Percentiles rank a stretch among this genome's conserved stretches.
These are phyloP conservation scores for Penicillium corylophilum DNA, from an alignment of 2,329 filamentous ascomycete species.

Conservation along the genomic window DNA sequence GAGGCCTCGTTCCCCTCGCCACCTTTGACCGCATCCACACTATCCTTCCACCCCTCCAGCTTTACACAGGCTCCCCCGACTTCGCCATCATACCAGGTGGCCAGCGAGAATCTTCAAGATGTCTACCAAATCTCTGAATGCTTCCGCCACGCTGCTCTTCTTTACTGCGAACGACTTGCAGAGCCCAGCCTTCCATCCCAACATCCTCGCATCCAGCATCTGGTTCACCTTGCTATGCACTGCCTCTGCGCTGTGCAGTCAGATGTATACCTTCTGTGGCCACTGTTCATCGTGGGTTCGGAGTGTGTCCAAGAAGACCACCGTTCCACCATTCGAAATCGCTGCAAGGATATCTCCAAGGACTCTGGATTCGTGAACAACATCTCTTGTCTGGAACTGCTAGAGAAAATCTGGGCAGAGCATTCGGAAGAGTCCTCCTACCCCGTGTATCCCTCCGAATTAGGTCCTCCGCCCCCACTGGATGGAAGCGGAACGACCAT, in stretches of 20 bases:
- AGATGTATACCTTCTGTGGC: constrained; percentile 91
- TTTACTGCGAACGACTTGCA: constrained; percentile 86
- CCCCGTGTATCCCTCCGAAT: constrained; percentile 21
- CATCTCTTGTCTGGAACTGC: constrained; percentile 75
- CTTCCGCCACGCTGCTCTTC: constrained; percentile 82
- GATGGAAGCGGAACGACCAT: constrained; percentile 10
- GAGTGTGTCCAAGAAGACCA: constrained; percentile 83
- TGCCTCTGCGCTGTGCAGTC: constrained; percentile 78
- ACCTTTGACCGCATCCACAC: constrained; percentile 16
- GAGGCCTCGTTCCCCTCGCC: constrained; percentile 20
- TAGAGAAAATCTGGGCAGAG: constrained; percentile 78
- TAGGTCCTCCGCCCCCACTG: constrained; percentile 16
- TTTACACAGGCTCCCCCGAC: constrained; percentile 32
- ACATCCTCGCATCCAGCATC: constrained; percentile 75
- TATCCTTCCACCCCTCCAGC: constrained; percentile 19
- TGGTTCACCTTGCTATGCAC: constrained; percentile 78
- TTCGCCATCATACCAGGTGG: constrained; percentile 34
- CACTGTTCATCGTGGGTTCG: constrained; percentile 83
- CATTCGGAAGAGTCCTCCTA: constrained; percentile 25
- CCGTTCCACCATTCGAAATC: constrained; percentile 72
- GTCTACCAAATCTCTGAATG: constrained; percentile 81
- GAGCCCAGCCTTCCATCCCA: constrained; percentile 70
- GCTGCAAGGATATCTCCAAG: constrained; percentile 81
- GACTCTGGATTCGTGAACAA: constrained; percentile 95
- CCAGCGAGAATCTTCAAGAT: constrained; percentile 66